These are phyloP conservation scores for Pisolithus albus DNA, from an alignment of 768 basidiomycete genomes.

Conservation along the genomic window DNA sequence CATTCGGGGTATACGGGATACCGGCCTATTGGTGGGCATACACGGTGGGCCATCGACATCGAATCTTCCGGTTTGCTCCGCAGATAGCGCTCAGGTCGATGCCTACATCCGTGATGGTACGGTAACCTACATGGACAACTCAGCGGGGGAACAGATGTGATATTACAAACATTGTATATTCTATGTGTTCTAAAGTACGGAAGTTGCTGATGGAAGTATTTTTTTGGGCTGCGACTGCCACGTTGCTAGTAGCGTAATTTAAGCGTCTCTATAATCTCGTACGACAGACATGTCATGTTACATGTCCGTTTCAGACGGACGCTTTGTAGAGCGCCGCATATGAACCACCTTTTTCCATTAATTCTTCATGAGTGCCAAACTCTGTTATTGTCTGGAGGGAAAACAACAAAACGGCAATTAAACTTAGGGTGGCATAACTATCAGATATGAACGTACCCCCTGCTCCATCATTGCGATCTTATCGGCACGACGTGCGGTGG, in stretches of 20 bases:
- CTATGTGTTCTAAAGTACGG: conserved; percentile 21
- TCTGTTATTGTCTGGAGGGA: conserved; percentile 57
- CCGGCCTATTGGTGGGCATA: conserved; percentile 81
- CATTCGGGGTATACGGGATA: conserved; percentile 81
- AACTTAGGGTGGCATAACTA: conserved; percentile 6
- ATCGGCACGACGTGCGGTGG: conserved; percentile 76
- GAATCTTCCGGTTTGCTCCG: conserved; percentile 31
- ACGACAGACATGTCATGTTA: neutral
- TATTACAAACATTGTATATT: conserved; percentile 11
- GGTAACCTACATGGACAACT: conserved; percentile 61
- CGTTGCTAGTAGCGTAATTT: neutral
- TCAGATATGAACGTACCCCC: conserved; percentile 39
- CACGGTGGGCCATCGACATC: conserved; percentile 52
- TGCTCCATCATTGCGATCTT: conserved; percentile 84
- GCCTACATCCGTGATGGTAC: conserved; percentile 60
- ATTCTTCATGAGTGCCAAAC: conserved; percentile 67
- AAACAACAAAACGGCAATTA: conserved; percentile 16
- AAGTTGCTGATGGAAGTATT: conserved; percentile 9
- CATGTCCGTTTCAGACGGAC: conserved; percentile 40
- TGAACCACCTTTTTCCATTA: conserved; percentile 50
- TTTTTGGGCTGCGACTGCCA: conserved; percentile 11
- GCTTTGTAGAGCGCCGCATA: conserved; percentile 68
- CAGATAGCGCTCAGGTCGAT: conserved; percentile 52
- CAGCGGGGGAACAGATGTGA: conserved; percentile 39
- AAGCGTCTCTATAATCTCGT: conserved; percentile 3